Percentiles rank a stretch among this genome's conserved stretches.
phyloP scores from a whole-genome alignment of 192 early-diverging fungal species.

The Thoreauomyces humboldtii region DNA sequence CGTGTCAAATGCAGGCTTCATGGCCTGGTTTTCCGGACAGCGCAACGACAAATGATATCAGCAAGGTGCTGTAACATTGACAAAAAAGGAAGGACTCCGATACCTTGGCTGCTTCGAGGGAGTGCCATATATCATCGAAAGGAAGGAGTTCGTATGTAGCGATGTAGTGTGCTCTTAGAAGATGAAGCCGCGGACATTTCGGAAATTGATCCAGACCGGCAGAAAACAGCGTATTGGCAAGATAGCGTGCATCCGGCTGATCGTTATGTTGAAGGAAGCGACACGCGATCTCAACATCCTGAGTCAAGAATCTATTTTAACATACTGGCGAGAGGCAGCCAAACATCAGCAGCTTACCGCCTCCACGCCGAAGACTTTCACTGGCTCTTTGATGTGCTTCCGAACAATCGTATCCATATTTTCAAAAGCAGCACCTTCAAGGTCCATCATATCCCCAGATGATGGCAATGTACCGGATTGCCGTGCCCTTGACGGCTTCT shows the following conservation, averaged over 20 bases:
- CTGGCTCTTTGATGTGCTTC: slow-evolving; percentile 5
- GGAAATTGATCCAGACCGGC: slow-evolving; percentile 25
- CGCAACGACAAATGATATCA: neutral
- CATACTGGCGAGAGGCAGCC: neutral
- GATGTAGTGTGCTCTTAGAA: slow-evolving; percentile 20
- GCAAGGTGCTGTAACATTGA: too few species aligned
- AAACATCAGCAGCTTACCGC: neutral
- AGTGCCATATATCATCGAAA: slow-evolving; percentile 5
- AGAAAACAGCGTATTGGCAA: slow-evolving; percentile 17
- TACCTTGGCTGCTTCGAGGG: slow-evolving; percentile 16
- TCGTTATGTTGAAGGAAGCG: slow-evolving; percentile 22
- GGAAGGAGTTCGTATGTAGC: slow-evolving; percentile 3
- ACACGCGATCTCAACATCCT: slow-evolving; percentile 26
- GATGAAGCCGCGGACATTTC: slow-evolving; percentile 1
- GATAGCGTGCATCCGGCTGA: slow-evolving; percentile 1
- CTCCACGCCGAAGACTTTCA: neutral
- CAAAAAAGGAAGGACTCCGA: neutral
- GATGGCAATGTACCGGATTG: neutral
- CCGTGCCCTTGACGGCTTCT: neutral
- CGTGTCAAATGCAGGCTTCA: slow-evolving; percentile 24
- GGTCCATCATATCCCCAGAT: neutral
- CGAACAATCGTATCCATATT: slow-evolving; percentile 2
- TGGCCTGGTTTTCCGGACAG: neutral
- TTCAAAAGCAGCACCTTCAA: neutral
- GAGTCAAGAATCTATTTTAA: neutral